Percentiles rank a stretch among this genome's conserved stretches.
These are phyloP conservation scores for Aspergillus ibericus DNA, from an alignment of 2,329 filamentous ascomycete species.

Conservation along the genomic window DNA sequence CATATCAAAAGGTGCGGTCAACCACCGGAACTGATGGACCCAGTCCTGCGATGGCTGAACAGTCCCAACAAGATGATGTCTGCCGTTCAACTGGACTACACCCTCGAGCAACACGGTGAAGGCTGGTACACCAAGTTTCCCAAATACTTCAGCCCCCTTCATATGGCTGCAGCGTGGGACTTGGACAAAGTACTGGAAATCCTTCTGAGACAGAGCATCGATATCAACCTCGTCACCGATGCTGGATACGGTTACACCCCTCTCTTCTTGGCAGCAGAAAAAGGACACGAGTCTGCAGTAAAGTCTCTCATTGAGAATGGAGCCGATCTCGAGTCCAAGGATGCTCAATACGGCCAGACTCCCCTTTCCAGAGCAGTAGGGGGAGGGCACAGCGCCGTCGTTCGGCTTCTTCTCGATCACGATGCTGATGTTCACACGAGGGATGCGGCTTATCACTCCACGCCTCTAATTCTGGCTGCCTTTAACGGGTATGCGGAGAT, in stretches of 20 bases:
- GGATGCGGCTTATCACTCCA: neutral
- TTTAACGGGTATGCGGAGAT: neutral
- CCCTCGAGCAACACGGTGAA: neutral
- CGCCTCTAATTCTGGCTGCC: neutral
- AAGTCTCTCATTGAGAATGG: neutral
- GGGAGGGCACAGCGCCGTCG: neutral
- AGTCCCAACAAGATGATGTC: neutral
- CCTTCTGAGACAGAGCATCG: neutral
- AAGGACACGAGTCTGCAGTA: conserved; percentile 2
- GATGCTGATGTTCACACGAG: neutral
- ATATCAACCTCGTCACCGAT: neutral
- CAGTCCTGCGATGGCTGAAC: neutral
- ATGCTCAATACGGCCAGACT: neutral
- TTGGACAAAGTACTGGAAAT: neutral
- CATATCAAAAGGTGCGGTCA: neutral
- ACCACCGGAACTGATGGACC: neutral
- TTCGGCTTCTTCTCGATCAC: neutral
- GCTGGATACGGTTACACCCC: neutral
- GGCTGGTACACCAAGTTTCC: neutral
- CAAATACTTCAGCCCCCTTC: neutral
- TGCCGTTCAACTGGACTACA: neutral
- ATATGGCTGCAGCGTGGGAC: neutral
- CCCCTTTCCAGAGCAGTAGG: neutral
- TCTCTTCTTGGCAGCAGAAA: neutral
- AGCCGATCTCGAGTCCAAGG: neutral